These are phyloP conservation scores for Botrytis medusae DNA, from an alignment of 2,329 filamentous ascomycete species.

Conservation along the genomic window DNA sequence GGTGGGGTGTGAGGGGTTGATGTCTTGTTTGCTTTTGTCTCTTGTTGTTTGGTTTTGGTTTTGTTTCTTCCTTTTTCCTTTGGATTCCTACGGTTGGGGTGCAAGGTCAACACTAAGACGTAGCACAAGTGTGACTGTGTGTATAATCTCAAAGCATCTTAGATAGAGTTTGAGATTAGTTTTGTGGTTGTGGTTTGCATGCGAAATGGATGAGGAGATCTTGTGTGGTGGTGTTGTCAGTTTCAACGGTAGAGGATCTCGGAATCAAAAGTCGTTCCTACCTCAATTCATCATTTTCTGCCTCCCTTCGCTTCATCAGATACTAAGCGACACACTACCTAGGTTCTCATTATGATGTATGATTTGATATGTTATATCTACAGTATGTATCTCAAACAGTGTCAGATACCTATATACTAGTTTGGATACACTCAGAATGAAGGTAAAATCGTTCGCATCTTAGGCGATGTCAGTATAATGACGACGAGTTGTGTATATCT, in stretches of 20 bases:
- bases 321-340: background rate
- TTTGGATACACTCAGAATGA: accelerated
- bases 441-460: background rate
- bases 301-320: background rate
- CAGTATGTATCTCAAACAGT: background rate
- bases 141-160: background rate
- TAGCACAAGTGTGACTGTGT: background rate
- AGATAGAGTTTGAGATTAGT: background rate
- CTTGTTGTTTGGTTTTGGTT: background rate
- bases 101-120: background rate
- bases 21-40: background rate
- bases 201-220: background rate
- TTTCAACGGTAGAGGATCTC: background rate
- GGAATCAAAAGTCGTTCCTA: background rate
- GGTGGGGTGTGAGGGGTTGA: background rate
- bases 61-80: background rate
- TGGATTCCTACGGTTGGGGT: background rate
- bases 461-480: background rate
- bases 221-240: background rate
- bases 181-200: background rate
- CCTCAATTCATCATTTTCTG: background rate
- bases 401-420: background rate
- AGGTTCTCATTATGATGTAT: background rate
- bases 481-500: background rate
- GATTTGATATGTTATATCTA: background rate